Base-by-base conservation (phyloP, 371 early-diverging fungal genomes). In the Mucor irregularis region DNA sequence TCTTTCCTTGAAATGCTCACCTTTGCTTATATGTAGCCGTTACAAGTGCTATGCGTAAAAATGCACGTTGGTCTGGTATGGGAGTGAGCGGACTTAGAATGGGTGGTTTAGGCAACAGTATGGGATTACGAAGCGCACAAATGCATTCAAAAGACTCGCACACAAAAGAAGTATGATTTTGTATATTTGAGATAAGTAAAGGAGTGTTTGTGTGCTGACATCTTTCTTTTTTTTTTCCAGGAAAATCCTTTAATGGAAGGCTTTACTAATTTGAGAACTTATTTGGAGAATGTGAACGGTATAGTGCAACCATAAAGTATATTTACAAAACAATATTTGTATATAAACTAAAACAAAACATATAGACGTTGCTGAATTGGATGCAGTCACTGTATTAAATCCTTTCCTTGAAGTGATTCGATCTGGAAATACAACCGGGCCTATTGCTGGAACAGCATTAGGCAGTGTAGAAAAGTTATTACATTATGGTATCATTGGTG, bases 341-440 rank as follows among this genome's bases (percentile, higher is more conserved):
- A n/a, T n/a, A n/a, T n/a, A n/a, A n/a, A n/a, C n/a, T 14, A n/a
- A 29, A 25, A 43, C 11, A 38, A 44, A 37, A 21, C 38, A 38
- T 9, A 26, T 58, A 80, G 81, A 78, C 52, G 66, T 73, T 8
- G 28, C 31, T 10, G 81, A 81, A 16, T 64, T 97, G 68, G 92
- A 91, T 64, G 88, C 93, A 0, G 66, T 86, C 4, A 63, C 81
- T 17, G 66, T 98, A n/a, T 67, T 98, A 9, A 82, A 81, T 13
- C 98, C 98, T 1, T 98, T 97, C 62, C 69, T 97, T 37, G 86
- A 89, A 42, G 93, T 97, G 6, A 90, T 98, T 50, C 84, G 88
- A 33, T 91, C 93, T 51, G 92, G 93, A 10, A 92, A 93, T 58
- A 95, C 95, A 4, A 94, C 92, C 13, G 96, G 96, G 3, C 91